Base-by-base conservation (phyloP, 2,329 filamentous ascomycete genomes). In the Fusarium tjaetaba region DNA sequence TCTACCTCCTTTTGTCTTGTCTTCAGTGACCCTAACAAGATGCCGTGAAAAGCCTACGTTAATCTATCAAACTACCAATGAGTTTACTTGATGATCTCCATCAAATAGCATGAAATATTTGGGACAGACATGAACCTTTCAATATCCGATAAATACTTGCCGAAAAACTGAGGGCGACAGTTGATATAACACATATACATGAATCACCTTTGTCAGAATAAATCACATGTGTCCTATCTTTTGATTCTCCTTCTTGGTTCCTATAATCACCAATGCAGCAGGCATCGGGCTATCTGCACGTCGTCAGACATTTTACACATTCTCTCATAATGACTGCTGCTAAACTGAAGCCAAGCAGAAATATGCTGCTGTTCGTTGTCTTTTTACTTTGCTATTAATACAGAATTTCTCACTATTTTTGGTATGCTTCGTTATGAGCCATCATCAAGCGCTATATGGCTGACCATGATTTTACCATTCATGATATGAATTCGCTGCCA, bases 371-470 rank as follows among this genome's bases (percentile, higher is more conserved):
- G 22, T 24, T 20, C 34, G 42, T 34, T 48, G 48, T 55, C 26
- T 59, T 52, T 72, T 72, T 36, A 26, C 46, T 51, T 71, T 74
- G 42, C 71, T 61, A 59, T 38, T 51, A 46, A 51, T 68, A 73
- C 53, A 73, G 34, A 45, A 53, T 51, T 26, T 49, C 32, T 62
- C 62, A 61, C 63, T 60, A 41, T 46, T 55, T 48, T 41, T 65
- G 49, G 32, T 63, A 73, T 61, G 46, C 62, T 28, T 65, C 67
- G 58, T 73, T 49, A 68, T 46, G 43, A 56, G 32, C 59, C 61
- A 67, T 73, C 53, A 51, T 53, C 53, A 60, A 51, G 42, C 42
- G 43, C 49, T 58, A 14, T 57, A 39, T 48, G 24, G 26, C 41
- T 42, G 64, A 41, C 41, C 28, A 46, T 73, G n/a, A 38, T 58